These are phyloP conservation scores for Talaromyces sp. DNA, from an alignment of 2,329 filamentous ascomycete genomes.

Conservation along the genomic window DNA sequence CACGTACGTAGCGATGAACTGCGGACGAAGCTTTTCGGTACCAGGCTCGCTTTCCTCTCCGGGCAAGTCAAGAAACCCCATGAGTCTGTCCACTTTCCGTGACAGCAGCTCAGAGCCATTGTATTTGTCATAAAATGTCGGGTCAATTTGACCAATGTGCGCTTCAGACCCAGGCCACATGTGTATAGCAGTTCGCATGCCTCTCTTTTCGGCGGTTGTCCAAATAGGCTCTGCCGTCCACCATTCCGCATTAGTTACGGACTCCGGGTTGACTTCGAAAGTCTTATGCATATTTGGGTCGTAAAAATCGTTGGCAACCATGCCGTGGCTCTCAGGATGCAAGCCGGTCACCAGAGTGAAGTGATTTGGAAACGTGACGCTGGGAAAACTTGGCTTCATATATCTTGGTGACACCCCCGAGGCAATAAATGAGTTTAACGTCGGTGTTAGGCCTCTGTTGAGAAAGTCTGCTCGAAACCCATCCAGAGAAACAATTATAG, in stretches of 20 bases:
- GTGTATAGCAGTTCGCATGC: conserved; percentile 74
- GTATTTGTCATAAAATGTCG: conserved; percentile 76
- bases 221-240: conserved; percentile 93
- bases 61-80: conserved; percentile 79
- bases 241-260: conserved; percentile 81
- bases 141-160: conserved; percentile 67
- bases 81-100: conserved; percentile 70
- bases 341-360: conserved; percentile 89
- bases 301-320: conserved; percentile 94
- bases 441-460: conserved; percentile 73
- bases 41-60: conserved; percentile 57
- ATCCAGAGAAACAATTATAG: conserved; percentile 87
- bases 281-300: conserved; percentile 69
- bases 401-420: conserved; percentile 84
- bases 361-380: conserved; percentile 94
- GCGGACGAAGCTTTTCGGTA: conserved; percentile 60
- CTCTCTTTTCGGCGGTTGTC: conserved; percentile 82
- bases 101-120: conserved; percentile 69
- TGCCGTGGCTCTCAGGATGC: conserved; percentile 85
- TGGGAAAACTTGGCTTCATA: conserved; percentile 92
- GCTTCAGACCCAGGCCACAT: conserved; percentile 99
- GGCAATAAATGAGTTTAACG: conserved; percentile 68
- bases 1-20: conserved; percentile 90
- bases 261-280: conserved; percentile 75
- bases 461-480: conserved; percentile 95